phyloP scores from a whole-genome alignment of 2,329 filamentous ascomycete species.

The Pseudogymnoascus sp. region DNA sequence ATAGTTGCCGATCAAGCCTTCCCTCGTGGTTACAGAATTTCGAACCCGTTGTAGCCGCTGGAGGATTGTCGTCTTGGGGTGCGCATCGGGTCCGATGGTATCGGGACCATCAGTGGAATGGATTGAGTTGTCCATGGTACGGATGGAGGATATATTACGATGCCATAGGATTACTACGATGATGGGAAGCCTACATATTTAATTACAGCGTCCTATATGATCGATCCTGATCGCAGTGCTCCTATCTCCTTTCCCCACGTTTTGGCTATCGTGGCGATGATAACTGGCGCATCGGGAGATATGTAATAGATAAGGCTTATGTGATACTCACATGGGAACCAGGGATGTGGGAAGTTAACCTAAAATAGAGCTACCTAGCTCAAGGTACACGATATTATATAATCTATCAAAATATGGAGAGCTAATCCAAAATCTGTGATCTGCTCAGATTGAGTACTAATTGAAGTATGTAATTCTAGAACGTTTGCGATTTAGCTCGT shows the following conservation, averaged over 20 bases:
- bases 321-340: background rate
- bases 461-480: slow-evolving; percentile 2
- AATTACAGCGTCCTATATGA: background rate
- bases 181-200: background rate
- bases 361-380: background rate
- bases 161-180: background rate
- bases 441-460: background rate
- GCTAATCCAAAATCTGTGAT: background rate
- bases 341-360: background rate
- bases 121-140: background rate
- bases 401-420: background rate
- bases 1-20: slow-evolving; percentile 76
- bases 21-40: slow-evolving; percentile 42
- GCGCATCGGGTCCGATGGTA: slow-evolving; percentile 35
- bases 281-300: background rate
- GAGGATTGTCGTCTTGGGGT: slow-evolving; percentile 33
- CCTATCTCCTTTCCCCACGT: background rate
- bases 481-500: background rate
- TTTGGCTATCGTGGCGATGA: background rate
- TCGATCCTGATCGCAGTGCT: background rate
- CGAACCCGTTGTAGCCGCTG: slow-evolving; percentile 33
- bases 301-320: background rate
- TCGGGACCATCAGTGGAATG: slow-evolving; percentile 29
- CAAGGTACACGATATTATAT: background rate
- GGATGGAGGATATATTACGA: background rate